Conservation (phyloP, 805 yeast species). For the Kuraishia hungarica region DNA sequence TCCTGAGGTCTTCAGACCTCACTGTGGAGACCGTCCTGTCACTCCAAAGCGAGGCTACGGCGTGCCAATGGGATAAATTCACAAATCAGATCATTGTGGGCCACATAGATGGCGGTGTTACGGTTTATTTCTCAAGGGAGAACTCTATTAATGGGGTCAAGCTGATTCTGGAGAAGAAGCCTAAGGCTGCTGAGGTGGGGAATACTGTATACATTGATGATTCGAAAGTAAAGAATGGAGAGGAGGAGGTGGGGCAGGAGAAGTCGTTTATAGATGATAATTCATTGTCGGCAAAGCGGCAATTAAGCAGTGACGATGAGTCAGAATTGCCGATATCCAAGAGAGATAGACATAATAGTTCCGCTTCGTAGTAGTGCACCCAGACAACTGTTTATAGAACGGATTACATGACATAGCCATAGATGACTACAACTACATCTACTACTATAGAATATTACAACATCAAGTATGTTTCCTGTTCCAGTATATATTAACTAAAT, state of each 20-base stretch:
- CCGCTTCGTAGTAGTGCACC: no score
- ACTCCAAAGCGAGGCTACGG: constrained; percentile 6
- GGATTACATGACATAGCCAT: no score
- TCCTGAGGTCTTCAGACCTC: constrained; percentile 7
- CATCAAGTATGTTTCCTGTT: neutral
- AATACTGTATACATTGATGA: neutral
- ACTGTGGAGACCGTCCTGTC: constrained; percentile 9
- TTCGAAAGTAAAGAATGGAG: neutral
- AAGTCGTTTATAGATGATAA: neutral
- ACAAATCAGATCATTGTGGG: constrained; percentile 18
- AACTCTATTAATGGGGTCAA: constrained; percentile 13
- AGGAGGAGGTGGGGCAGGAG: neutral
- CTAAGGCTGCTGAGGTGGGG: neutral
- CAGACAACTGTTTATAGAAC: no score
- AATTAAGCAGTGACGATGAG: no score
- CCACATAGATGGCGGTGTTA: constrained; percentile 6
- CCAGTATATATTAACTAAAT: neutral
- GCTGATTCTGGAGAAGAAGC: constrained; percentile 6
- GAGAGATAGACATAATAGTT: no score
- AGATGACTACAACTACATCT: no score
- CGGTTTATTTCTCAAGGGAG: constrained; percentile 11
- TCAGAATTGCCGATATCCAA: no score
- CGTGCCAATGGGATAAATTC: constrained; percentile 12
- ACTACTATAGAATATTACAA: no score
- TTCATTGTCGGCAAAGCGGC: no score